Evolutionary conservation across 495 filamentous ascomycete genomes (phyloP), one percentile per base, ranked within the genome.

Genomic region (Hypoxylon fragiforme): DNA sequence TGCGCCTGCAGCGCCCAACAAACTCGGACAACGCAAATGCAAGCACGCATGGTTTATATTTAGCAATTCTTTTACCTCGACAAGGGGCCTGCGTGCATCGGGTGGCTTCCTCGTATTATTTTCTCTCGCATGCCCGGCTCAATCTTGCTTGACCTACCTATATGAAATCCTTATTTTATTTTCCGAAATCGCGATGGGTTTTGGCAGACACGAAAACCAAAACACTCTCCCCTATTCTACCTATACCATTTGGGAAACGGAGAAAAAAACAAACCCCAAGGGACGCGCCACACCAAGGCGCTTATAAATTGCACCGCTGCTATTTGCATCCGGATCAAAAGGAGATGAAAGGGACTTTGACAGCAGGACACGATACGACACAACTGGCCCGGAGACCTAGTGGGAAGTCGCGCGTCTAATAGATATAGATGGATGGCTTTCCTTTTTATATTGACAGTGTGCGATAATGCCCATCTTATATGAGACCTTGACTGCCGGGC

Each of bases 201-300:
- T n/a, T n/a, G n/a, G n/a, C n/a, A n/a, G n/a, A n/a, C n/a, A n/a
- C n/a, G n/a, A n/a, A n/a, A n/a, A n/a, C n/a, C n/a, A n/a, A n/a
- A n/a, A n/a, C n/a, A n/a, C n/a, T n/a, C n/a, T n/a, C n/a, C n/a
- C n/a, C n/a, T n/a, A n/a, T n/a, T n/a, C n/a, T n/a, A n/a, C n/a
- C n/a, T n/a, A n/a, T n/a, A n/a, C n/a, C n/a, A n/a, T n/a, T n/a
- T n/a, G n/a, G n/a, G n/a, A n/a, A n/a, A n/a, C n/a, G n/a, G n/a
- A n/a, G n/a, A n/a, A n/a, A n/a, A n/a, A n/a, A n/a, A n/a, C n/a
- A n/a, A n/a, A n/a, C n/a, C n/a, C n/a, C n/a, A n/a, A n/a, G n/a
- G n/a, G n/a, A n/a, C n/a, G n/a, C n/a, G n/a, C n/a, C n/a, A n/a
- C 15, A 13, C 30, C 51, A 43, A 30, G 58, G 58, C 58, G 58